A percentile compares a stretch with the other conserved stretches of the same genome.
phyloP scores from a whole-genome alignment of 1,284 basidiomycete species.

The Thelephora terrestris region DNA sequence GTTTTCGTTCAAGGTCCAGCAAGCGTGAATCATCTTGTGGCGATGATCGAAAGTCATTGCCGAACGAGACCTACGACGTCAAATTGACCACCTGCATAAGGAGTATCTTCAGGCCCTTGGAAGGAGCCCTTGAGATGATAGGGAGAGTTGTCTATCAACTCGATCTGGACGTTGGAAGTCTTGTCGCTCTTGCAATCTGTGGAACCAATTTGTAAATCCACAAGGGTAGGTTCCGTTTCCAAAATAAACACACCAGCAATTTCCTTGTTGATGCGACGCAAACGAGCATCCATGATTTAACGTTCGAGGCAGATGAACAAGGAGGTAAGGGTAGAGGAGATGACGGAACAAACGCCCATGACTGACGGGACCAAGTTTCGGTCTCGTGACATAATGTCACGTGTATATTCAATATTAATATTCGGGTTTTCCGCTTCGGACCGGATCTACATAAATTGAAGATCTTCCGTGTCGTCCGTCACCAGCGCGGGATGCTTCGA shows the following conservation, averaged over 20 bases:
- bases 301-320: slow-evolving; percentile 1
- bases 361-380: too few species aligned
- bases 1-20: neutral
- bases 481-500: too few species aligned
- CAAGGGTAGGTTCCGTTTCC: neutral
- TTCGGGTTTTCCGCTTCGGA: too few species aligned
- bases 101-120: slow-evolving; percentile 87
- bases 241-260: slow-evolving; percentile 53
- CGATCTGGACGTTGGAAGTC: slow-evolving; percentile 75
- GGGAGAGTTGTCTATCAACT: slow-evolving; percentile 79
- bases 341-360: neutral
- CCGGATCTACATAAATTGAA: too few species aligned
- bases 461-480: too few species aligned
- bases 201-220: slow-evolving; percentile 1
- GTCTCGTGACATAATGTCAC: too few species aligned
- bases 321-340: neutral
- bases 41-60: neutral
- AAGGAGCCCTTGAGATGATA: slow-evolving; percentile 88
- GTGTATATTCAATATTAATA: too few species aligned
- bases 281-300: slow-evolving; percentile 66
- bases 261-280: slow-evolving; percentile 88
- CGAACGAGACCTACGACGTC: slow-evolving; percentile 65
- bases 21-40: slow-evolving; percentile 1
- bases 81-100: slow-evolving; percentile 90
- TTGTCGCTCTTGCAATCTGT: slow-evolving; percentile 92